Percentiles rank a stretch among this genome's conserved stretches.
Conservation (phyloP, 1,284 basidiomycete genomes). For the Leccinum griseonigrum region DNA sequence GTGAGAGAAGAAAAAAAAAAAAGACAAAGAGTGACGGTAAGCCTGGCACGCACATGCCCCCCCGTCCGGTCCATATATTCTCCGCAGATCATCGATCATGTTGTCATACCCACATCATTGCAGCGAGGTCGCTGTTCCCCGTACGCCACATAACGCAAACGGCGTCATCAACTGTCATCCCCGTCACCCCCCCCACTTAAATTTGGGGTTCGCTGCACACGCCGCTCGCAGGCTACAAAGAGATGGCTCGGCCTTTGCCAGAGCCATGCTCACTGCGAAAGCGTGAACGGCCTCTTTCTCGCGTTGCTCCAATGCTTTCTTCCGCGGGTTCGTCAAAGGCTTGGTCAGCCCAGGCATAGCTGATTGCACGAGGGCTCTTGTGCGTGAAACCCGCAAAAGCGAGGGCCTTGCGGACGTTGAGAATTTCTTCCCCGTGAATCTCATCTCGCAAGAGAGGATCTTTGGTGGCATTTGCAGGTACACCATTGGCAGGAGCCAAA, state of each 20-base stretch:
- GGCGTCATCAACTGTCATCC: slow-evolving; percentile 30
- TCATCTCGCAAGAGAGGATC: slow-evolving; percentile 87
- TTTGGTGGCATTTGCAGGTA: slow-evolving; percentile 76
- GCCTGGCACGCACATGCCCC: slow-evolving; percentile 5
- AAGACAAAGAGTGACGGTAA: slow-evolving; percentile 6
- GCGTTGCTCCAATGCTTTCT: slow-evolving; percentile 45
- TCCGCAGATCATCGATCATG: slow-evolving; percentile 30
- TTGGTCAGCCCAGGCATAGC: slow-evolving; percentile 69
- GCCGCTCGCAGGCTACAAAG: slow-evolving; percentile 52
- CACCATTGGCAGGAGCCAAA: slow-evolving; percentile 85
- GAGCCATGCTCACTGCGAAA: slow-evolving; percentile 55
- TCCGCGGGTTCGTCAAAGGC: slow-evolving; percentile 60
- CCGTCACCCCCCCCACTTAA: slow-evolving; percentile 18
- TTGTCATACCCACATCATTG: slow-evolving; percentile 32
- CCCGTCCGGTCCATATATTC: slow-evolving; percentile 15
- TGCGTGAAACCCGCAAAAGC: slow-evolving; percentile 91
- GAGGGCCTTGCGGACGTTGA: slow-evolving; percentile 87
- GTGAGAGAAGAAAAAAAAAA: neutral
- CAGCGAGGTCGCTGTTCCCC: slow-evolving; percentile 31
- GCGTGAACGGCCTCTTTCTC: slow-evolving; percentile 58
- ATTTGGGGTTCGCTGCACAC: slow-evolving; percentile 30
- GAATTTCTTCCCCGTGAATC: slow-evolving; percentile 79
- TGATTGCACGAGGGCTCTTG: slow-evolving; percentile 77
- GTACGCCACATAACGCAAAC: slow-evolving; percentile 32
- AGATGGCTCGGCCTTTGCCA: slow-evolving; percentile 73